phyloP scores from a whole-genome alignment of 73 alveolate species.

The Paramecium bursaria region DNA sequence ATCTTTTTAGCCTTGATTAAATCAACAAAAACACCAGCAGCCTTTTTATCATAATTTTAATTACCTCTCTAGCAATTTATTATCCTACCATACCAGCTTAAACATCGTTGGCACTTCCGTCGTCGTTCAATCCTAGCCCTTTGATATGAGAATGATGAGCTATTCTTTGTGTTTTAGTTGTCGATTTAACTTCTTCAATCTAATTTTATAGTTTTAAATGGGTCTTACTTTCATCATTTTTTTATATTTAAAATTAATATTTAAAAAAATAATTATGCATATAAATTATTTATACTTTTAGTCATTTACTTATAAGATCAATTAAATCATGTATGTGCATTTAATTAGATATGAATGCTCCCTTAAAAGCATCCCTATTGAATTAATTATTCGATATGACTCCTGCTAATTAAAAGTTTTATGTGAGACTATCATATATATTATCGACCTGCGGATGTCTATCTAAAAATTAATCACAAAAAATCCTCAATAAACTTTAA shows the following conservation, averaged over 20 bases:
- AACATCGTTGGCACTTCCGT: slow-evolving; percentile 87
- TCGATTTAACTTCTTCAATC: slow-evolving; percentile 99
- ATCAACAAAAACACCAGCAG: slow-evolving; percentile 99
- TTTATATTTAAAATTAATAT: slow-evolving; percentile 5
- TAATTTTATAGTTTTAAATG: slow-evolving; percentile 43
- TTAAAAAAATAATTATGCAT: no score
- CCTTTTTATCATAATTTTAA: slow-evolving; percentile 83
- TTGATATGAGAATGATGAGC: slow-evolving; percentile 98
- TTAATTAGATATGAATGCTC: neutral
- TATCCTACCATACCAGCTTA: slow-evolving; percentile 97
- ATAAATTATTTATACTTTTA: no score
- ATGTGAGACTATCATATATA: neutral
- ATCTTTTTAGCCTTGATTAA: slow-evolving; percentile 97
- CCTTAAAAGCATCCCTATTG: no score
- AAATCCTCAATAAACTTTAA: neutral
- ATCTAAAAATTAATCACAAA: slow-evolving; percentile 42
- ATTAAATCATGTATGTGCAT: neutral
- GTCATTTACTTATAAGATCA: slow-evolving; percentile 3
- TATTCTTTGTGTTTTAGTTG: slow-evolving; percentile 98
- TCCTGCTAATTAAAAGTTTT: slow-evolving; percentile 9
- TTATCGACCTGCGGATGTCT: slow-evolving; percentile 13
- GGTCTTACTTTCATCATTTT: slow-evolving; percentile 36
- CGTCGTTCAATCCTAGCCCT: slow-evolving; percentile 98
- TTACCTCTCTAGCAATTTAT: slow-evolving; percentile 92
- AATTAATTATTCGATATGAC: no score